Evolutionary conservation across 495 filamentous ascomycete species (phyloP).

Genomic region (Penicillium psychrofluorescens): DNA sequence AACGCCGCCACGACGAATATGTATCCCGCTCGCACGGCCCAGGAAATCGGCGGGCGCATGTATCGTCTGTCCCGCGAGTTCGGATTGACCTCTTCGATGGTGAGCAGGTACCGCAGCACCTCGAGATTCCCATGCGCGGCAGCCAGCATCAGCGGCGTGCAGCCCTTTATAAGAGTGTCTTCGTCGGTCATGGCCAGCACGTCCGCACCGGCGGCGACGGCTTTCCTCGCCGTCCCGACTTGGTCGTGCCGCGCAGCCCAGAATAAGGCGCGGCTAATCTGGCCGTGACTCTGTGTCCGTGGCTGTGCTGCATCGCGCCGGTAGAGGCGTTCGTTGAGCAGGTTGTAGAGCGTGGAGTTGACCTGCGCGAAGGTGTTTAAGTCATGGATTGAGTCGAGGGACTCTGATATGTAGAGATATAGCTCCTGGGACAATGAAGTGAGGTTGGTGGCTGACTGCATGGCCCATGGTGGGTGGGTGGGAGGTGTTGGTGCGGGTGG

Average conservation of each 20-base stretch:
- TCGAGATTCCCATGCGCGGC: slow-evolving; percentile 7
- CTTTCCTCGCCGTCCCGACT: slow-evolving; percentile 1
- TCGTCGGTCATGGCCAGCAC: slow-evolving; percentile 2
- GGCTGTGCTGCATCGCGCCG: slow-evolving; percentile 1
- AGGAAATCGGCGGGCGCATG: slow-evolving; percentile 28
- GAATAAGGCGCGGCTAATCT: slow-evolving; percentile 1
- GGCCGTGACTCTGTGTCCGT: too few species aligned
- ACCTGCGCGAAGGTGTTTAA: slow-evolving; percentile 10
- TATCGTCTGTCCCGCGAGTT: slow-evolving; percentile 13
- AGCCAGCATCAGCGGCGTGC: slow-evolving; percentile 13
- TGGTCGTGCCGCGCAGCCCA: slow-evolving; percentile 11
- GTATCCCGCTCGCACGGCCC: slow-evolving; percentile 26
- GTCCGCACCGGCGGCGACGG: slow-evolving; percentile 12
- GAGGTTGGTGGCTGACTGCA: background rate
- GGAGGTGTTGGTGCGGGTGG: too few species aligned
- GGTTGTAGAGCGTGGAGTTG: slow-evolving; percentile 4
- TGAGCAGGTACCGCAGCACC: slow-evolving; percentile 8
- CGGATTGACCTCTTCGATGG: slow-evolving; percentile 6
- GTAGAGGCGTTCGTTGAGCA: slow-evolving; percentile 12
- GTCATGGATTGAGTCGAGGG: slow-evolving; percentile 2
- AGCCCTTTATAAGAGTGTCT: slow-evolving; percentile 7
- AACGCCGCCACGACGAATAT: slow-evolving; percentile 15
- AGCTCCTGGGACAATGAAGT: slow-evolving; percentile 9
- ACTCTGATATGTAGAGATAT: slow-evolving; percentile 7
- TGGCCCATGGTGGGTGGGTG: background rate